Evolutionary conservation across 108 stramenopile species (phyloP).

Genomic region (Pseudonitzschia multiseries): DNA sequence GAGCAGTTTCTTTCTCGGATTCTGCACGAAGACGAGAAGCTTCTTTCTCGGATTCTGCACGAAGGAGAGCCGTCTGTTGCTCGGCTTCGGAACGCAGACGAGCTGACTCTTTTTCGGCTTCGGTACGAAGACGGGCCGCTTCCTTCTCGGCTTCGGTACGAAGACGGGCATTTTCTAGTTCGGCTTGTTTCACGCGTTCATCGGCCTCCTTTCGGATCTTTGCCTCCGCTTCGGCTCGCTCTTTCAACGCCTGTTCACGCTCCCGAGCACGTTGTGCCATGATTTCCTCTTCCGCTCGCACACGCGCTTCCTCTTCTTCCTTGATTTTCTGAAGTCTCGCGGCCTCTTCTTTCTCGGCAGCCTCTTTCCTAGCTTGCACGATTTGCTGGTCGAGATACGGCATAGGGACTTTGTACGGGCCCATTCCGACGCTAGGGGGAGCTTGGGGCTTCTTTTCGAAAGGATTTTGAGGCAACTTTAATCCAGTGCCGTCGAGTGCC

Average conservation of each 20-base stretch:
- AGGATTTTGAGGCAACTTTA: background rate
- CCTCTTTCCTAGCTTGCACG: constrained; percentile 4
- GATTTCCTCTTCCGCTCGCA: background rate
- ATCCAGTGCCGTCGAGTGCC: background rate
- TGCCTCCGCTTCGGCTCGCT: background rate
- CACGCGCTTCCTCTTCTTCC: constrained; percentile 2
- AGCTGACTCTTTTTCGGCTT: background rate
- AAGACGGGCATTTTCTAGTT: constrained; percentile 1
- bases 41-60: background rate
- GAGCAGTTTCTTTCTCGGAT: constrained; percentile 1
- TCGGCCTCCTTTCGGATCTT: background rate
- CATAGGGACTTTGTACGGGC: constrained; percentile 9
- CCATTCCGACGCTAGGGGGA: background rate
- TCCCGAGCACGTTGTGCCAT: background rate
- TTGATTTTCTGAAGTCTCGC: background rate
- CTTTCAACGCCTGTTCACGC: constrained; percentile 1
- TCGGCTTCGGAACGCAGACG: background rate
- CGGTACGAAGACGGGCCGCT: background rate
- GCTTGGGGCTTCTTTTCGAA: background rate
- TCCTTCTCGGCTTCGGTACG: background rate
- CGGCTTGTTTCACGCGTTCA: background rate
- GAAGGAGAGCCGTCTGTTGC: background rate
- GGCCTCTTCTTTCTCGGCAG: constrained; percentile 4
- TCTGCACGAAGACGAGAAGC: background rate
- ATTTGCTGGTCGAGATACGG: constrained; percentile 9